Percentiles rank a stretch among this genome's conserved stretches.
Conservation (phyloP, 768 basidiomycete genomes). For the Rhizopogon vesiculosus region DNA sequence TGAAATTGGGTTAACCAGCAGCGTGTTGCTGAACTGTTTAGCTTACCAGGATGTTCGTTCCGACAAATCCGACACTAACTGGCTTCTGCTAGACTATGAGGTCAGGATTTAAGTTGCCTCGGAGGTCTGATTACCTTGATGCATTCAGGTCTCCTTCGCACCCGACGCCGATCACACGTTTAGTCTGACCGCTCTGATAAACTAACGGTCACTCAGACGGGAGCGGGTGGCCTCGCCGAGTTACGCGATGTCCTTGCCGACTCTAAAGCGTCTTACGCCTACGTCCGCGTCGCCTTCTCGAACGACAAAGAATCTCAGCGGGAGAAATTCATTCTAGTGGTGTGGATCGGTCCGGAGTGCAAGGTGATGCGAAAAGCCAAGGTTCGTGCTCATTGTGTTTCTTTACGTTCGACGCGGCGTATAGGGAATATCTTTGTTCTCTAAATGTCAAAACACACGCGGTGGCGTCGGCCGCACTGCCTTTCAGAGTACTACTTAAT, state of each 20-base stretch:
- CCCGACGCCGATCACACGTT: slow-evolving; percentile 8
- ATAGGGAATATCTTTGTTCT: slow-evolving; percentile 6
- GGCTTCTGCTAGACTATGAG: slow-evolving; percentile 89
- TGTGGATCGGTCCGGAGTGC: slow-evolving; percentile 78
- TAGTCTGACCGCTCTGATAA: slow-evolving; percentile 77
- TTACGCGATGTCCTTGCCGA: slow-evolving; percentile 69
- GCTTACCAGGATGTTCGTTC: slow-evolving; percentile 86
- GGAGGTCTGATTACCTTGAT: slow-evolving; percentile 7
- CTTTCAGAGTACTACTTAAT: slow-evolving; percentile 15
- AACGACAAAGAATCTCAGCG: slow-evolving; percentile 84
- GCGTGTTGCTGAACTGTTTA: slow-evolving; percentile 32
- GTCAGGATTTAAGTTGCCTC: slow-evolving; percentile 30
- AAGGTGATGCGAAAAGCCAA: slow-evolving; percentile 93
- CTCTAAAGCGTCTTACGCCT: slow-evolving; percentile 76
- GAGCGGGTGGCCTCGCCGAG: slow-evolving; percentile 75
- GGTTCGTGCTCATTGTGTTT: slow-evolving; percentile 38
- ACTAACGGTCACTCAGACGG: slow-evolving; percentile 72
- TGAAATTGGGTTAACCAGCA: slow-evolving; percentile 10
- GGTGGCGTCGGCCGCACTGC: slow-evolving; percentile 6
- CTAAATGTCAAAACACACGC: slow-evolving; percentile 17
- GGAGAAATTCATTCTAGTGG: slow-evolving; percentile 85
- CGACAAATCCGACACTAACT: slow-evolving; percentile 84
- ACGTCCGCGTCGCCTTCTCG: slow-evolving; percentile 77
- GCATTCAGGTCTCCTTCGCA: slow-evolving; percentile 8
- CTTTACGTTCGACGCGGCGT: slow-evolving; percentile 14